Base-by-base conservation (phyloP, 495 filamentous ascomycete species). In the Tirmania nivea region DNA sequence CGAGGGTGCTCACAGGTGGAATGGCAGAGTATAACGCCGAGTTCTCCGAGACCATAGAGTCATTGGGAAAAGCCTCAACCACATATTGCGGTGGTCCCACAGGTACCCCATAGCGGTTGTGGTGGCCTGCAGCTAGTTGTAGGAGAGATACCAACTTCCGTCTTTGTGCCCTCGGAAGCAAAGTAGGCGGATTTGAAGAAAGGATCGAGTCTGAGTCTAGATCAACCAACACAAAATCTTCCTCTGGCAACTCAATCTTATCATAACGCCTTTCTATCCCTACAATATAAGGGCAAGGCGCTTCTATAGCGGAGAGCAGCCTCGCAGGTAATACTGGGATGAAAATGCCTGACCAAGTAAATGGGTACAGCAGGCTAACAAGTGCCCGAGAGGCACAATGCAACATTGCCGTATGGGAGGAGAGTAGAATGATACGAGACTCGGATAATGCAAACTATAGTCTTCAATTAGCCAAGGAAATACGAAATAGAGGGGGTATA, bases 231-330 rank as follows among this genome's bases (percentile, higher is more conserved):
- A 95, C 87, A 64, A 89, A 95, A 63, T 96, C 90, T 60, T 96
- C 90, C n/a, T 93, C 84, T 0, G 90, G 90, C 35, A 94, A 74
- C 55, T 92, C 84, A 51, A 92, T 78, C 57, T 81, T 81, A 57
- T 95, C 90, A 67, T 95, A 97, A 42, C 90, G 77, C 52, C 86
- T 75, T 66, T 97, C 90, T 39, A 97, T 84, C 48, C 90, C 90
- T 17, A 94, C 84, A 55, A 97, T 94, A 62, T 95, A 97, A 0
- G 90, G 90, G 57, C 90, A 96, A 16, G 90, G 90, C 1, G 90
- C 90, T 61, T 58, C 16, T 10, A 49, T 1, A 19, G 20, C n/a
- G 35, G 39, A 45, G 17, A 45, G 39, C 39, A 45, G 34, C 12
- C 50, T 49, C 9, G 14, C 34, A 21, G 12, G 36, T 54, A 55